These are phyloP conservation scores for Syzygium syzygioides DNA, from an alignment of 441 rosid species.

Conservation along the genomic window DNA sequence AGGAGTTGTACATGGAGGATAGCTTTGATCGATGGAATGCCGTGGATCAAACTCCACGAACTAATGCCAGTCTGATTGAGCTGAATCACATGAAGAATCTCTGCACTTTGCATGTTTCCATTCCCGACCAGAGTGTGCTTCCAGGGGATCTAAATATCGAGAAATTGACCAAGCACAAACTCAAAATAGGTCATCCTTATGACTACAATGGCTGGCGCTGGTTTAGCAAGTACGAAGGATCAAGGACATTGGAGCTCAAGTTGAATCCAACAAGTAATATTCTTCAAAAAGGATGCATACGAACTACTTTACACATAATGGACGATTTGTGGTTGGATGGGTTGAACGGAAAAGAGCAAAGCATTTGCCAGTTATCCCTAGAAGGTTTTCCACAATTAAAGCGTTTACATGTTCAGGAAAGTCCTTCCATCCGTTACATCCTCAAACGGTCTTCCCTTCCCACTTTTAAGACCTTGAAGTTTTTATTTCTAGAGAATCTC, in stretches of 20 bases:
- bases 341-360: not conserved
- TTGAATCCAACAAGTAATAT: accelerated
- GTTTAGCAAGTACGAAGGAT: accelerated
- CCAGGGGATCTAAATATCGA: not conserved
- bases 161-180: not conserved
- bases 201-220: accelerated
- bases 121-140: not conserved
- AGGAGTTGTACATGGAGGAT: too few relatives aligned
- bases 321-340: accelerated
- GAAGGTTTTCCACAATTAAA: not conserved
- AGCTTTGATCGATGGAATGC: not conserved
- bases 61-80: not conserved
- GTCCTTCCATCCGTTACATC: accelerated
- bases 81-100: not conserved
- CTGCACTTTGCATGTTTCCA: not conserved
- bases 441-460: accelerated
- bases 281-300: not conserved
- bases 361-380: accelerated
- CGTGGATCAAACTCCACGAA: not conserved
- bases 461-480: accelerated
- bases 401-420: accelerated
- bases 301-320: accelerated
- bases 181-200: too few relatives aligned
- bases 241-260: accelerated
- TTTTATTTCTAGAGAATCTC: accelerated